Base-by-base conservation (phyloP, 106 monocot species). In the Apostasia shenzhenica region DNA sequence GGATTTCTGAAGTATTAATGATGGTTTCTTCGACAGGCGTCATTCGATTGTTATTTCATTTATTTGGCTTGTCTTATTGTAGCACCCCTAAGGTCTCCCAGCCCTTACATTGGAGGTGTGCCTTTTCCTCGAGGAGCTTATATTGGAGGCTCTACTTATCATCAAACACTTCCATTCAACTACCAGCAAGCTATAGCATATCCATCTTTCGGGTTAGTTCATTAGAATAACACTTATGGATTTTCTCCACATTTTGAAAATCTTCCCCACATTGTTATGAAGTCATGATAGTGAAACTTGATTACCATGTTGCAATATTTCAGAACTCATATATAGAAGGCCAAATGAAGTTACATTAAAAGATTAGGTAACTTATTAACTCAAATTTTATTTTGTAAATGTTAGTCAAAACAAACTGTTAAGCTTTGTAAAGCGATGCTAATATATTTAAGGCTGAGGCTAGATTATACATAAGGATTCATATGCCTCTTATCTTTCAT, bases 131-230 rank as follows among this genome's bases (percentile, higher is more conserved):
- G 80, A 14, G 81, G 78, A 40, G 52, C 75, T 59, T 85, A 75
- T 69, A 43, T 73, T 72, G 81, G 84, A 79, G 79, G 73, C 67
- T 77, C 88, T 5, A 50, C 69, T 42, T 73, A 84, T 68, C 72
- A 77, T 44, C 85, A 80, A 63, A 58, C 68, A 10, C 49, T 78
- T 72, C 79, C 82, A 9, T 85, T 80, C 61, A 73, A 63, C 68
- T 85, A 89, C 68, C 81, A 82, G 48, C 84, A 89, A 75, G 72
- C 80, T 4, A 54, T 85, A 69, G 49, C 75, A 72, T 85, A 85
- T 78, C 68, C 79, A 54, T 74, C 82, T 37, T 80, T 82, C 60
- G 82, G 80, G 85, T 85, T 70, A 72, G 82, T 75, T 66, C 4
- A 71, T 67, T 7, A 51, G 43, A 8, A 26, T 26, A 26, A 26